These are phyloP conservation scores for bread wheat (Triticum aestivum) DNA, from an alignment of 176 grass and related monocot genomes.

Conservation along the genomic window IWGSC_CS_RefSeq_v2.1 NC_057812.1:700615214-700615713, in stretches of 20 bases:
- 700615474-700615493: background rate
- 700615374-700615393: background rate
- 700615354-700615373: slow-evolving; percentile 16
- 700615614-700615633: no score
- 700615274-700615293: no score
- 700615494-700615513: background rate
- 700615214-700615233: no score
- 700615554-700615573: background rate
- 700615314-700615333: background rate
- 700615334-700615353: slow-evolving; percentile 20
- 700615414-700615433: background rate
- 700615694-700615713: no score
- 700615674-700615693: no score
- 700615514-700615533: background rate
- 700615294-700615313: slow-evolving; percentile 21
- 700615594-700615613: no score
- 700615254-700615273: no score
- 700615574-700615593: no score
- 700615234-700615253: no score
- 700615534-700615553: background rate
- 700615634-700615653: no score
- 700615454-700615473: background rate
- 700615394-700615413: background rate
- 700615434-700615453: background rate
- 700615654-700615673: no score